These are phyloP conservation scores for Colletotrichum echinochloae DNA, from an alignment of 2,329 filamentous ascomycete species.

Conservation along the genomic window DNA sequence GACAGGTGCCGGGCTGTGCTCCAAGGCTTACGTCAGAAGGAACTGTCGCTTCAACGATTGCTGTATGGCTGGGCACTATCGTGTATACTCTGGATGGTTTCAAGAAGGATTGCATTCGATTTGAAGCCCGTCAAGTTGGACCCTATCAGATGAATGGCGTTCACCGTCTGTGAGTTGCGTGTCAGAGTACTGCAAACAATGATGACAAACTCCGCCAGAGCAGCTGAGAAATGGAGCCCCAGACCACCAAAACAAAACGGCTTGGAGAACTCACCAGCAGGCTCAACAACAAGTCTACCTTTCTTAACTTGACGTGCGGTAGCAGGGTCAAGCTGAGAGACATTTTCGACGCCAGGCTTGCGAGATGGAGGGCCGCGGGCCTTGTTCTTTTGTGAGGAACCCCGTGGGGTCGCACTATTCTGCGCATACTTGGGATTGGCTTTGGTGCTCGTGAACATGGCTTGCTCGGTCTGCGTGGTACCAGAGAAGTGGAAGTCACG, in stretches of 20 bases:
- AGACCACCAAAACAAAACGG: constrained; percentile 14
- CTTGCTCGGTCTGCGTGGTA: background rate
- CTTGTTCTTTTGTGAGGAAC: background rate
- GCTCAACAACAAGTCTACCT: constrained; percentile 3
- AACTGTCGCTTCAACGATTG: background rate
- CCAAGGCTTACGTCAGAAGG: background rate
- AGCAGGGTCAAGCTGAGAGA: background rate
- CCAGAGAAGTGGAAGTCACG: background rate
- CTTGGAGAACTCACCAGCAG: constrained; percentile 10
- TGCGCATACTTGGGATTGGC: background rate
- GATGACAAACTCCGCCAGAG: background rate
- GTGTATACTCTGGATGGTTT: background rate
- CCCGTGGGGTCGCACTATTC: background rate
- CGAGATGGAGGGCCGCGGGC: background rate
- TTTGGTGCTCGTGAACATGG: background rate
- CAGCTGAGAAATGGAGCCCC: background rate
- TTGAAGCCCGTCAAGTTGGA: background rate
- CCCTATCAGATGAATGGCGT: too few species aligned
- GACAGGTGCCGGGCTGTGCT: background rate
- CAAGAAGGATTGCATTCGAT: constrained; percentile 8
- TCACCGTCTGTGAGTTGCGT: background rate
- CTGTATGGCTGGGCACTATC: background rate
- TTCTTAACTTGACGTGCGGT: constrained; percentile 6
- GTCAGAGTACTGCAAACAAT: background rate
- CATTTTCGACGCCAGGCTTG: background rate